Percentiles rank a stretch among this genome's conserved stretches.
Conservation (phyloP, 1,284 basidiomycete species). For the Ustanciosporium gigantosporum region DNA sequence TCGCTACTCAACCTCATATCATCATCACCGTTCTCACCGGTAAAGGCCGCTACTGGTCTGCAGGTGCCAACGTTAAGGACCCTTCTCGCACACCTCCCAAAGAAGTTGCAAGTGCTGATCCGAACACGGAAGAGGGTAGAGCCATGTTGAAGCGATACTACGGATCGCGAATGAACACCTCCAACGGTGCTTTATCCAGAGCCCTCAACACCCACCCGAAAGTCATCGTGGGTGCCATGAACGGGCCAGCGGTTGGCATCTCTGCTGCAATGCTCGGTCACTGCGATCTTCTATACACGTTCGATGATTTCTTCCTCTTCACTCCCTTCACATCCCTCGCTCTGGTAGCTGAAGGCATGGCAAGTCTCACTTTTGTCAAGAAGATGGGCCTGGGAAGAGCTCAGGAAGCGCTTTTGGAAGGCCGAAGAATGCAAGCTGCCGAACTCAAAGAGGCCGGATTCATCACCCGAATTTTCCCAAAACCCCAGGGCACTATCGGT, state of each 20-base stretch:
- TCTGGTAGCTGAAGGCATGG: constrained; percentile 38
- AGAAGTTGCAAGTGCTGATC: constrained; percentile 6
- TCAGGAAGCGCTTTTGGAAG: constrained; percentile 40
- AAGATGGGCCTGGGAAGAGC: constrained; percentile 42
- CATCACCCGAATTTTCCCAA: constrained; percentile 33
- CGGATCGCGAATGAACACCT: constrained; percentile 1
- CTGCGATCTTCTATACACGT: constrained; percentile 43
- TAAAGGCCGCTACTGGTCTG: constrained; percentile 42
- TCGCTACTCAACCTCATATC: constrained; percentile 28
- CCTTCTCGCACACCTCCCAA: constrained; percentile 18
- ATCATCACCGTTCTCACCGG: constrained; percentile 41
- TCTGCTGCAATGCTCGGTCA: constrained; percentile 35
- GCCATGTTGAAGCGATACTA: constrained; percentile 16
- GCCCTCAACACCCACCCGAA: constrained; percentile 30
- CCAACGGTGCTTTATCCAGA: constrained; percentile 20
- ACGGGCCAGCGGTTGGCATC: constrained; percentile 46
- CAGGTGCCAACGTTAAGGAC: constrained; percentile 44
- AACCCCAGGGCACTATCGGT: constrained; percentile 11
- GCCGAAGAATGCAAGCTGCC: constrained; percentile 25
- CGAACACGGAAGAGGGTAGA: constrained; percentile 7
- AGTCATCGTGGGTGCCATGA: constrained; percentile 43
- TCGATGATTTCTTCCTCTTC: constrained; percentile 44
- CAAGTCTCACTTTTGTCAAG: constrained; percentile 33
- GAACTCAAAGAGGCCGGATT: constrained; percentile 40
- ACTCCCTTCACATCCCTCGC: constrained; percentile 44